phyloP scores from a whole-genome alignment of 1,139 yeast genomes.

The Saccharomyces pastorianus region DNA sequence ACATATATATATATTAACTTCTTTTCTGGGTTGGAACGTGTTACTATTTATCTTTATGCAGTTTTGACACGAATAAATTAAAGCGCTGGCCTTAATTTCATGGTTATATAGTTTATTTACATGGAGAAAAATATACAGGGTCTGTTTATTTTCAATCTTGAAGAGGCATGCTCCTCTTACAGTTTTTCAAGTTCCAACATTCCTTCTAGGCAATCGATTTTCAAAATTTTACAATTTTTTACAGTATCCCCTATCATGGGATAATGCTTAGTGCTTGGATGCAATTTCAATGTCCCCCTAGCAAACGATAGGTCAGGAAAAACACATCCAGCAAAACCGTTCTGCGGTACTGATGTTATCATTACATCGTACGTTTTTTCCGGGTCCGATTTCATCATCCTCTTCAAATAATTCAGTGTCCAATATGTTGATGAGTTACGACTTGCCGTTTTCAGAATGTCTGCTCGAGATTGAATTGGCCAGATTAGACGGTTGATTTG shows the following conservation, averaged over 20 bases:
- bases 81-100: background rate
- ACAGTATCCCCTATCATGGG: slow-evolving; percentile 38
- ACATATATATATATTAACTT: too few species aligned
- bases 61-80: background rate
- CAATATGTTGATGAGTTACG: slow-evolving; percentile 36
- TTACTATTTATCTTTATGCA: too few species aligned
- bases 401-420: slow-evolving; percentile 35
- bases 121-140: background rate
- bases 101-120: too few species aligned
- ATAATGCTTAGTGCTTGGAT: slow-evolving; percentile 14
- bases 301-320: slow-evolving; percentile 36
- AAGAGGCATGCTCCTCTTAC: background rate
- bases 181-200: slow-evolving; percentile 22
- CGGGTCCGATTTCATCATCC: slow-evolving; percentile 11
- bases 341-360: slow-evolving; percentile 35
- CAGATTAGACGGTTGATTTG: slow-evolving; percentile 25
- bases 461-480: slow-evolving; percentile 33
- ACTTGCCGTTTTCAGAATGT: slow-evolving; percentile 29
- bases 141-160: background rate
- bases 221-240: slow-evolving; percentile 33
- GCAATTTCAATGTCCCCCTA: slow-evolving; percentile 23
- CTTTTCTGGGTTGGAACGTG: background rate
- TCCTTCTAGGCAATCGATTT: slow-evolving; percentile 37
- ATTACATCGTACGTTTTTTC: slow-evolving; percentile 29
- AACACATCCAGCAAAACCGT: slow-evolving; percentile 36